A percentile compares a stretch with the other conserved stretches of the same genome.
Conservation (phyloP, 2,329 filamentous ascomycete genomes). For the Sporothrix pseudoabietina region DNA sequence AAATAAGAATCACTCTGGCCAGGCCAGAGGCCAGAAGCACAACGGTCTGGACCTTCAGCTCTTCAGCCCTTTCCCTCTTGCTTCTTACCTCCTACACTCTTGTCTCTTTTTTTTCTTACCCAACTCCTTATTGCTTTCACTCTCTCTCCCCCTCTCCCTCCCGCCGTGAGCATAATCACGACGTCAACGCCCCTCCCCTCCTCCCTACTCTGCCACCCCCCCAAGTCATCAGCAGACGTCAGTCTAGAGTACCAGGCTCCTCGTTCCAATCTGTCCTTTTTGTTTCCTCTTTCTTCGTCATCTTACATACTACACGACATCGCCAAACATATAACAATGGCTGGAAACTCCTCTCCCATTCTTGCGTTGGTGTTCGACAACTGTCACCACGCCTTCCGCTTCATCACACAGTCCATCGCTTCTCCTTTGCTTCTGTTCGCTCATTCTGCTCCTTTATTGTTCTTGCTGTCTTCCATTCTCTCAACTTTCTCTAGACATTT, state of each 20-base stretch:
- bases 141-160: not conserved
- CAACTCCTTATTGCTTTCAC: not conserved
- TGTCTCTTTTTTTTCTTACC: not conserved
- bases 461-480: slow-evolving; percentile 15
- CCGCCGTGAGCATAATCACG: slow-evolving; percentile 19
- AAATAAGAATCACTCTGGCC: not conserved
- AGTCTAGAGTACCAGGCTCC: not conserved
- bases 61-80: not conserved
- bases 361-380: not conserved
- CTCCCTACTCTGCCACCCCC: not conserved
- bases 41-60: not conserved
- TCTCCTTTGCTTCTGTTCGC: slow-evolving; percentile 11
- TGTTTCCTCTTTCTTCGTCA: not conserved
- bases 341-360: not conserved
- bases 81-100: not conserved
- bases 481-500: not conserved
- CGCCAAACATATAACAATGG: slow-evolving; percentile 16
- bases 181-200: slow-evolving; percentile 9
- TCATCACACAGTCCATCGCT: slow-evolving; percentile 5
- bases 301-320: not conserved
- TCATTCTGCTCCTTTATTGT: slow-evolving; percentile 10
- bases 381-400: not conserved
- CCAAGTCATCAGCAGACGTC: slow-evolving; percentile 7
- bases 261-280: not conserved
- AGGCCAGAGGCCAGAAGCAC: not conserved